Evolutionary conservation across 1,284 basidiomycete genomes (phyloP), one percentile per base, ranked within the genome.

Genomic region (Ustilago tritici): DNA sequence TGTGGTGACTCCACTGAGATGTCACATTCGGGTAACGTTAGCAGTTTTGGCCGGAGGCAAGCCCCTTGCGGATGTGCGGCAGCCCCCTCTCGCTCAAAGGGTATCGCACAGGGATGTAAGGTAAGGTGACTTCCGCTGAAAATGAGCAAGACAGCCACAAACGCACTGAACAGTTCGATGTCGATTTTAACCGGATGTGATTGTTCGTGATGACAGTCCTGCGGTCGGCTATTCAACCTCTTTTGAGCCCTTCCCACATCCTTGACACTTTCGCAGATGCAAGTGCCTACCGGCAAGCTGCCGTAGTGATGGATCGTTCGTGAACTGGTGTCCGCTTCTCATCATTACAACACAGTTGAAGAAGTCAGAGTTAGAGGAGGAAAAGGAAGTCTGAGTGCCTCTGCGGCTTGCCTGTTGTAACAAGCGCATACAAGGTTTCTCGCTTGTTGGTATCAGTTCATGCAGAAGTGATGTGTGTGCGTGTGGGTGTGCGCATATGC

Each of bases 41-140:
- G 32, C 32, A 17, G 11, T 8, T 35, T 4, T 52, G 61, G 14
- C 17, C n/a, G 8, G 54, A 50, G 23, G 62, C 36, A n/a, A 49
- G 28, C 34, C 23, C 12, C 11, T 28, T 59, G 50, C 57, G 57
- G 63, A 19, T 65, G 63, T 55, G 63, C 63, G 63, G 57, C 14
- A 61, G 59, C 59, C 28, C 28, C 34, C 49, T 50, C 52, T 59
- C 56, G 57, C 63, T 65, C 34, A 49, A 49, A 19, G 31, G 23
- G 3, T 28, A 28, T 28, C 43, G 15, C 5, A 7, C 43, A 17
- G 19, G 11, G n/a, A n/a, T 19, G 43, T 28, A 28, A 28, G 3
- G 12, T 17, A 41, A 46, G 43, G 10, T n/a, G 5, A n/a, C 17
- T 46, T 46, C 43, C 43, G 43, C 43, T 46, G 43, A 19, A 46